phyloP scores from a whole-genome alignment of 306 rosid species.

The Alnus rubra region DNA sequence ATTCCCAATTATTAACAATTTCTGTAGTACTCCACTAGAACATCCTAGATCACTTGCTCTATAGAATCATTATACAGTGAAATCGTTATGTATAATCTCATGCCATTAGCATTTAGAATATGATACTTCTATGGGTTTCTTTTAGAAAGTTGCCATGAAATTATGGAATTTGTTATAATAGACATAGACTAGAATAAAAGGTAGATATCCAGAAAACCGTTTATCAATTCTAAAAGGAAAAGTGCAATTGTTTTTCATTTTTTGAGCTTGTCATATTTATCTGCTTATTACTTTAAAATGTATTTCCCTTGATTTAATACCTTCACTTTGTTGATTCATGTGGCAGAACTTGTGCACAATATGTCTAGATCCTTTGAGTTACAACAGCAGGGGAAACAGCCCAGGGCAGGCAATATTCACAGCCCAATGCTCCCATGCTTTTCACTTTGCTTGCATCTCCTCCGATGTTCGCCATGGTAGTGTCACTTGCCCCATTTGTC shows the following conservation, averaged over 20 bases:
- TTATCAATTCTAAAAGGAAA: not conserved
- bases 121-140: not conserved
- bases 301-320: conserved; percentile 19
- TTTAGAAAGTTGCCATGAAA: conserved; percentile 4
- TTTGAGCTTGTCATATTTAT: not conserved
- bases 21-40: conserved; percentile 10
- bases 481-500: conserved; percentile 96
- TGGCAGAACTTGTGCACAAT: conserved; percentile 89
- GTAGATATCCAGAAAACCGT: not conserved
- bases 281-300: not conserved
- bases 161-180: not conserved
- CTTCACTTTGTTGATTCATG: conserved; percentile 28
- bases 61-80: conserved; percentile 7
- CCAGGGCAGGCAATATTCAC: conserved; percentile 93
- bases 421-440: conserved; percentile 98
- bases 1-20: not conserved
- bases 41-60: conserved; percentile 12
- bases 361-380: conserved; percentile 85
- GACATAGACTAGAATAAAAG: not conserved
- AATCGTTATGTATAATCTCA: not conserved
- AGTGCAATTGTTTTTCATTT: not conserved
- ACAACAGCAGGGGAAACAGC: conserved; percentile 76
- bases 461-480: conserved; percentile 98
- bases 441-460: conserved; percentile 93
- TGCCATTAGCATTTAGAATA: not conserved